Percentiles rank a stretch among this genome's conserved stretches.
phyloP scores from a whole-genome alignment of 106 monocot genomes.

The Acorus calamus region DNA sequence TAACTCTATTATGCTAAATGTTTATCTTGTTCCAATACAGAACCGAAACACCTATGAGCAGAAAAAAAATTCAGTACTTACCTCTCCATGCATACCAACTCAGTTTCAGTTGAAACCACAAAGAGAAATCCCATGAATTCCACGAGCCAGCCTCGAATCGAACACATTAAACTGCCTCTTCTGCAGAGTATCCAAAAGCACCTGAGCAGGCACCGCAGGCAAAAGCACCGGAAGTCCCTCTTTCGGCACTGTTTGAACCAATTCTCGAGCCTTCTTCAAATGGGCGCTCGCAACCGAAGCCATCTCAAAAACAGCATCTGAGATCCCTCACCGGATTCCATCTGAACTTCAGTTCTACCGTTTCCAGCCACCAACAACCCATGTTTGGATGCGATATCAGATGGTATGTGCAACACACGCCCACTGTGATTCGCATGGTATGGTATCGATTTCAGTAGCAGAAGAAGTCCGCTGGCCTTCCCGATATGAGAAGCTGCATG shows the following conservation, averaged over 20 bases:
- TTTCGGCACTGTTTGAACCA: conserved; percentile 39
- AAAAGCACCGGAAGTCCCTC: conserved; percentile 54
- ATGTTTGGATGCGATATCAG: conserved; percentile 55
- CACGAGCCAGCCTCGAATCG: conserved; percentile 68
- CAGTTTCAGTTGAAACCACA: conserved; percentile 91
- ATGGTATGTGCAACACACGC: conserved; percentile 49
- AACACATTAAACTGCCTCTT: conserved; percentile 66
- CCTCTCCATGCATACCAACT: conserved; percentile 71
- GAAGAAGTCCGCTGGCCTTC: conserved; percentile 73
- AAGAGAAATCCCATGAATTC: conserved; percentile 56
- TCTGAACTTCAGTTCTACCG: conserved; percentile 38
- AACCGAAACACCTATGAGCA: no score
- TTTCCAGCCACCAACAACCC: conserved; percentile 32
- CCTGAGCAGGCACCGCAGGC: conserved; percentile 75
- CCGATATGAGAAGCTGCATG: conserved; percentile 94
- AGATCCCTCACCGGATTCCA: conserved; percentile 41
- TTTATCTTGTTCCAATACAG: no score
- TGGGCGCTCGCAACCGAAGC: conserved; percentile 55
- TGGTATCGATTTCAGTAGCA: conserved; percentile 77
- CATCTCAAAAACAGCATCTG: conserved; percentile 67
- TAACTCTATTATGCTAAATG: no score
- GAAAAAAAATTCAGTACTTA: conserved; percentile 29
- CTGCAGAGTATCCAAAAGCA: conserved; percentile 55
- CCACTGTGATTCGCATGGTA: conserved; percentile 57
- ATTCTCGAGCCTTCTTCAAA: conserved; percentile 55